Evolutionary conservation across 805 yeast genomes (phyloP).

Genomic region (Metschnikowia gelsemii): DNA sequence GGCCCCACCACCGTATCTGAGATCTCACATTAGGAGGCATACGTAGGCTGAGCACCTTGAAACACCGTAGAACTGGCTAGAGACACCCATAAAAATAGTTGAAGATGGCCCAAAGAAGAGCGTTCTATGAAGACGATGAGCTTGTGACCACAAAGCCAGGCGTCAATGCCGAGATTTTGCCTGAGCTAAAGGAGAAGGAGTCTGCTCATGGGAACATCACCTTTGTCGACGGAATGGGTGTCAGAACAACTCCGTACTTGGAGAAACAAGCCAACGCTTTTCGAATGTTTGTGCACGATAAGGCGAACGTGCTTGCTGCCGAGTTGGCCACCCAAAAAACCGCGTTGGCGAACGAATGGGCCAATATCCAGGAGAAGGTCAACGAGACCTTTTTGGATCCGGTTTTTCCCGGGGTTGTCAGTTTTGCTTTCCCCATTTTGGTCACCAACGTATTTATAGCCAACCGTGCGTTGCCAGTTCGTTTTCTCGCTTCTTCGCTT

Average conservation of each 20-base stretch:
- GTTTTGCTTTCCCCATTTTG: constrained; percentile 54
- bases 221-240: constrained; percentile 53
- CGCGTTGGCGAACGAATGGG: constrained; percentile 46
- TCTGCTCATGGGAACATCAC: constrained; percentile 39
- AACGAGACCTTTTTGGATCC: constrained; percentile 48
- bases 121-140: constrained; percentile 55
- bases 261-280: constrained; percentile 43
- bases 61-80: background rate
- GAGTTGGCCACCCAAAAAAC: constrained; percentile 48
- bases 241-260: constrained; percentile 48
- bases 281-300: constrained; percentile 40
- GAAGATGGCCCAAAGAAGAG: constrained; percentile 6
- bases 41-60: background rate
- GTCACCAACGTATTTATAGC: constrained; percentile 55
- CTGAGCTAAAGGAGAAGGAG: constrained; percentile 39
- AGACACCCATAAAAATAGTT: background rate
- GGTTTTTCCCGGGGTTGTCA: constrained; percentile 53
- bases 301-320: constrained; percentile 38
- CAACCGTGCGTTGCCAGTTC: constrained; percentile 46
- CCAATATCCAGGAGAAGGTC: constrained; percentile 30
- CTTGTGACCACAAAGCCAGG: constrained; percentile 50
- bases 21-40: constrained; percentile 3
- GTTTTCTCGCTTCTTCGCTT: constrained; percentile 51
- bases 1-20: constrained; percentile 1
- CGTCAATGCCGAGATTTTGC: constrained; percentile 36